These are phyloP conservation scores for Dichomitus squalens DNA, from an alignment of 1,284 basidiomycete species.

Conservation along the genomic window DNA sequence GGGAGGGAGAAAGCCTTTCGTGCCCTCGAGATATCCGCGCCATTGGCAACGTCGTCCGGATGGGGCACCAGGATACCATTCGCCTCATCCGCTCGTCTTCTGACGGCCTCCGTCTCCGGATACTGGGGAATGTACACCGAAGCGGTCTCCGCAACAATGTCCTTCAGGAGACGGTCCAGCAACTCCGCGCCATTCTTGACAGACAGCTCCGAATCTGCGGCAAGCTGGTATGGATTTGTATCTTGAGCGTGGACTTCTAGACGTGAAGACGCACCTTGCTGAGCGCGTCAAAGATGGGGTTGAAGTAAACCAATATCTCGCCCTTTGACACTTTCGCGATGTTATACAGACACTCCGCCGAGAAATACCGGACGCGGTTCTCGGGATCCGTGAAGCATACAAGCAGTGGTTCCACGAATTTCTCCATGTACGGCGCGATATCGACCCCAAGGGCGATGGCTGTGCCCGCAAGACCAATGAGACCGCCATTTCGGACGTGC, in stretches of 20 bases:
- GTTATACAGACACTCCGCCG: conserved; percentile 98
- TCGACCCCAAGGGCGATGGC: conserved; percentile 95
- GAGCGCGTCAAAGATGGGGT: conserved; percentile 96
- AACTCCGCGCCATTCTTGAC: conserved; percentile 99
- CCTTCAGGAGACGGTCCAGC: conserved; percentile 95
- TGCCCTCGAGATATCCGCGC: conserved; percentile 46
- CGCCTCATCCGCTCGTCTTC: conserved; percentile 45
- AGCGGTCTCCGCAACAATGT: conserved; percentile 96
- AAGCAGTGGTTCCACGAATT: conserved; percentile 90
- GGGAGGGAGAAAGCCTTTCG: conserved; percentile 90
- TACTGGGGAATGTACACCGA: conserved; percentile 94
- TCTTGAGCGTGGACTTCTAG: neutral
- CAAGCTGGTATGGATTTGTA: conserved; percentile 61
- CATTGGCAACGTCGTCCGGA: conserved; percentile 53
- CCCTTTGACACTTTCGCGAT: conserved; percentile 98
- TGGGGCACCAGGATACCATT: conserved; percentile 61
- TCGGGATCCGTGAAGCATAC: conserved; percentile 94
- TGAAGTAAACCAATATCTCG: conserved; percentile 96
- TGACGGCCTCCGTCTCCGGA: conserved; percentile 74
- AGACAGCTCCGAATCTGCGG: conserved; percentile 93
- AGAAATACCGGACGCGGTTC: conserved; percentile 95
- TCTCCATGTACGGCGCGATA: conserved; percentile 91
- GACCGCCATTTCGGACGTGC: conserved; percentile 91
- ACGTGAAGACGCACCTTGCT: conserved; percentile 75
- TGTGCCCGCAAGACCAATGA: conserved; percentile 95